Percentiles rank a stretch among this genome's conserved stretches.
Evolutionary conservation across 2,329 filamentous ascomycete species (phyloP).

Genomic region (Alternaria incomplexa): DNA sequence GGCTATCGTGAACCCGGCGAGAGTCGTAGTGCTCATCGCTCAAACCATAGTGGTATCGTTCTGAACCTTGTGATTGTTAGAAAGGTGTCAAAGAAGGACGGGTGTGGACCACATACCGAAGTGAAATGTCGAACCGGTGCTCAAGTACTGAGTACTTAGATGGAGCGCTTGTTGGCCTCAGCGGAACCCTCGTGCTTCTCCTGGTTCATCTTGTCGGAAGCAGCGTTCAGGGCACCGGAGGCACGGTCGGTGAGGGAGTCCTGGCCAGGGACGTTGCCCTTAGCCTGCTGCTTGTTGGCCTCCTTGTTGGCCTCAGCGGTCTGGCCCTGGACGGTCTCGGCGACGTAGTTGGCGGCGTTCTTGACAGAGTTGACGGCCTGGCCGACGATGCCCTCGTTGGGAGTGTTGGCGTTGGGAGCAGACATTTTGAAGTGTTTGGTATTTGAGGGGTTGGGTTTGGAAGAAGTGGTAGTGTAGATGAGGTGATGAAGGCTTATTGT

Average conservation of each 20-base stretch:
- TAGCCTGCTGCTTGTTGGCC: slow-evolving; percentile 66
- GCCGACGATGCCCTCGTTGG: slow-evolving; percentile 54
- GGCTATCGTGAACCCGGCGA: slow-evolving; percentile 22
- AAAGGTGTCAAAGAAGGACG: not conserved
- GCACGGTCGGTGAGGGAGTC: slow-evolving; percentile 56
- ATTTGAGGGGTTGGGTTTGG: slow-evolving; percentile 13
- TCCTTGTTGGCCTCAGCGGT: slow-evolving; percentile 67
- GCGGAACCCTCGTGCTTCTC: slow-evolving; percentile 57
- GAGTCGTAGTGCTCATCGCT: slow-evolving; percentile 28
- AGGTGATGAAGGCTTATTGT: slow-evolving; percentile 13
- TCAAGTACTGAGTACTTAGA: slow-evolving; percentile 27
- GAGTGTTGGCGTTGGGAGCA: slow-evolving; percentile 53
- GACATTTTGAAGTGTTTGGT: slow-evolving; percentile 47
- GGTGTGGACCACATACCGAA: slow-evolving; percentile 17
- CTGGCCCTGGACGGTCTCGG: slow-evolving; percentile 67
- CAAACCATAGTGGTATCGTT: slow-evolving; percentile 19
- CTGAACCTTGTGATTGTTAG: slow-evolving; percentile 11
- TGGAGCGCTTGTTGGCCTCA: slow-evolving; percentile 56
- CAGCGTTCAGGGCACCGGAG: slow-evolving; percentile 59
- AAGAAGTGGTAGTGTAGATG: slow-evolving; percentile 1
- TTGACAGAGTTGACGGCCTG: slow-evolving; percentile 49
- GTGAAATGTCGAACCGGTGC: slow-evolving; percentile 19
- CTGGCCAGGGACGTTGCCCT: slow-evolving; percentile 63
- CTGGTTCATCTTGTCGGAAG: slow-evolving; percentile 61
- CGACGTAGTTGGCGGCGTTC: slow-evolving; percentile 73